phyloP scores from a whole-genome alignment of 1,284 basidiomycete species.

The Pascua sp. region DNA sequence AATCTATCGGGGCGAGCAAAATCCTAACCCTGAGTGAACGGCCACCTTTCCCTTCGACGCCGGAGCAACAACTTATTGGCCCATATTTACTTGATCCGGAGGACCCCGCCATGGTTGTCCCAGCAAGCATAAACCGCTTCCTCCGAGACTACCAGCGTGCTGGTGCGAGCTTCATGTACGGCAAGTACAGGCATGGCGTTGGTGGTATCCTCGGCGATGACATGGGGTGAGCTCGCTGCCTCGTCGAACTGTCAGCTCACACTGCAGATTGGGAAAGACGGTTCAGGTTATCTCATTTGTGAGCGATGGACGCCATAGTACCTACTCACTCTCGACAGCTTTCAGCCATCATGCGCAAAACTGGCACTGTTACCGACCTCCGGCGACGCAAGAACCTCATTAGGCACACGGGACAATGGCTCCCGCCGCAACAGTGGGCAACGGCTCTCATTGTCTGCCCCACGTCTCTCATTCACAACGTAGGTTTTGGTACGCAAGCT shows the following conservation, averaged over 20 bases:
- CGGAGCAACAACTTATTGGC: slow-evolving; percentile 18
- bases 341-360: slow-evolving; percentile 54
- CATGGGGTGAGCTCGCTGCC: slow-evolving; percentile 51
- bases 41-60: slow-evolving; percentile 23
- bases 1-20: not conserved
- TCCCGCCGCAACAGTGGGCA: slow-evolving; percentile 38
- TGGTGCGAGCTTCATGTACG: slow-evolving; percentile 52
- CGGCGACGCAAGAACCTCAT: slow-evolving; percentile 34
- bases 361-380: slow-evolving; percentile 42
- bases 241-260: not conserved
- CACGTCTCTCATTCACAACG: slow-evolving; percentile 49
- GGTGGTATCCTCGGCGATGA: slow-evolving; percentile 55
- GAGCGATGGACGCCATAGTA: slow-evolving; percentile 1
- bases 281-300: slow-evolving; percentile 45
- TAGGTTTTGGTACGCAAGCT: slow-evolving; percentile 24
- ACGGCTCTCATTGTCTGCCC: slow-evolving; percentile 48
- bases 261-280: slow-evolving; percentile 46
- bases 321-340: slow-evolving; percentile 30
- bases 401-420: slow-evolving; percentile 5
- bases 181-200: slow-evolving; percentile 44
- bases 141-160: slow-evolving; percentile 53
- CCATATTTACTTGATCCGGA: slow-evolving; percentile 26
- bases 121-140: slow-evolving; percentile 52
- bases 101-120: slow-evolving; percentile 36
- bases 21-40: slow-evolving; percentile 2